Base-by-base conservation (phyloP, 805 yeast genomes). In the Metschnikowia shivogae region DNA sequence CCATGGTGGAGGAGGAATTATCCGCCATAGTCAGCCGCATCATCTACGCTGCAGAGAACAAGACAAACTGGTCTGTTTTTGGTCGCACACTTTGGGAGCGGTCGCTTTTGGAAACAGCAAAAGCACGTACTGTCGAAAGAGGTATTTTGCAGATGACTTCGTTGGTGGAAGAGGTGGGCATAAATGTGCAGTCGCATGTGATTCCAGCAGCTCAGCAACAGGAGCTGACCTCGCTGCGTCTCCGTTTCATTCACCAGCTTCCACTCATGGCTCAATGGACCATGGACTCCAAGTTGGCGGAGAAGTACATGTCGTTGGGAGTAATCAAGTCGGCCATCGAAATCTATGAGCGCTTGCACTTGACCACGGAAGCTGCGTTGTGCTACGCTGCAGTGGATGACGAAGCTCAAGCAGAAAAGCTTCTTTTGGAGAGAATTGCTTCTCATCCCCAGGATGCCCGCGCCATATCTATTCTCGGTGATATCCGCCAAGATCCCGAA, bases 121-220 rank as follows among this genome's bases (percentile, higher is more conserved):
- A 81, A 53, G 81, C 95, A 1, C 82, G 86, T 60, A 92, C 97
- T 1, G 84, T 92, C 20, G 98, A 93, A 66, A 77, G 99, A 61
- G 98, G 98, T 41, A 82, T 90, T 4, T 71, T 93, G 42, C 99
- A 93, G 65, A 82, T 93, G 84, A 92, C 90, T 44, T 83, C 95
- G 3, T 70, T 93, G 35, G 93, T 90, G 24, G 96, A 89, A 59
- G 97, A 90, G 61, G 70, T 89, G 22, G 95, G 92, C 2, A 74
- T 82, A 45, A 77, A 81, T 45, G 79, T 84, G 42, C 71, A 74
- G 43, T 68, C 83, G 7, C 74, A 81, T 40, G 53, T 69, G 70
- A 57, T 78, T 72, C 66, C 86, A 75, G 50, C 72, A 61, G 65
- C 69, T 0, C 54, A 52, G 26, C 63, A 65, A 13, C 43, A 45